Percentiles rank a stretch among this genome's conserved stretches.
phyloP scores from a whole-genome alignment of 495 filamentous ascomycete species.

The Daldinia loculata region DNA sequence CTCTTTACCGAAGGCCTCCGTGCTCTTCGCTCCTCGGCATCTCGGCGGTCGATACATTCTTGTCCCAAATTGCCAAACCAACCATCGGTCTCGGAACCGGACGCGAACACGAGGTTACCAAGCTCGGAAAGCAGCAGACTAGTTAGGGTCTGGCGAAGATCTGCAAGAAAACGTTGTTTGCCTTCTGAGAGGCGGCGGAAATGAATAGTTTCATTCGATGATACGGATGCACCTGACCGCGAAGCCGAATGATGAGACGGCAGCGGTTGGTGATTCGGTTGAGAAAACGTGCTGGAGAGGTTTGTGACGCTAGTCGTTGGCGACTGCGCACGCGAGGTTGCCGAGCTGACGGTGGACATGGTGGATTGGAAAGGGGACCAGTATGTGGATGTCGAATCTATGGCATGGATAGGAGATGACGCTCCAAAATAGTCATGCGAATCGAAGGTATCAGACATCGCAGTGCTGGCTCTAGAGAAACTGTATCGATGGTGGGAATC shows the following conservation, averaged over 20 bases:
- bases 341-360: constrained; percentile 67
- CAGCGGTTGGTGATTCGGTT: constrained; percentile 51
- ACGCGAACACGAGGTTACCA: constrained; percentile 81
- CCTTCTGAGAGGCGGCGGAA: constrained; percentile 61
- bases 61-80: constrained; percentile 86
- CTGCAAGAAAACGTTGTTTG: constrained; percentile 73
- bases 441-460: constrained; percentile 70
- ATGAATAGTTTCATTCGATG: constrained; percentile 67
- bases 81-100: constrained; percentile 89
- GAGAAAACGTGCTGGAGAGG: constrained; percentile 56
- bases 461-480: constrained; percentile 62
- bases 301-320: constrained; percentile 64
- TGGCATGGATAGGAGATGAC: constrained; percentile 73
- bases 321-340: constrained; percentile 63
- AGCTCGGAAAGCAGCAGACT: constrained; percentile 91
- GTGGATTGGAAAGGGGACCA: constrained; percentile 83
- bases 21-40: constrained; percentile 64
- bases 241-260: constrained; percentile 52
- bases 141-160: constrained; percentile 79
- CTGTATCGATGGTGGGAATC: constrained; percentile 69
- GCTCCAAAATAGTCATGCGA: constrained; percentile 74
- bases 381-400: constrained; percentile 83
- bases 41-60: constrained; percentile 78
- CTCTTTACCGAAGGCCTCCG: constrained; percentile 51
- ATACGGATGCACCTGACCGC: constrained; percentile 63